Base-by-base conservation (phyloP, 78 protist species). In the Cavenderia fasciculata region DNA sequence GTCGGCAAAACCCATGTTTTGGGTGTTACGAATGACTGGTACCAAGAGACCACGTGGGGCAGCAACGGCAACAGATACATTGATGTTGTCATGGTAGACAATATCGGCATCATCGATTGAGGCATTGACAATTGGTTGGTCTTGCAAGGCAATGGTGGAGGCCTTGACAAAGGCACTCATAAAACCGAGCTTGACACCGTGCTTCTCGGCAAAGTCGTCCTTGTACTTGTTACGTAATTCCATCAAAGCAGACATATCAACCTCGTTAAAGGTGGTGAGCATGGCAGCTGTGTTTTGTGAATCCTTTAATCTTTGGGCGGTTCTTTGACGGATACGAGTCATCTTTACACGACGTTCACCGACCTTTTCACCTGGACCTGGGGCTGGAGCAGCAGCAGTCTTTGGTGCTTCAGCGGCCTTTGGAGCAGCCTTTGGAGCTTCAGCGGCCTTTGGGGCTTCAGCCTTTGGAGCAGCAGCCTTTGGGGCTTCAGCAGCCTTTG, bases 241-340 rank as follows among this genome's bases (percentile, higher is more conserved):
- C 92, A 93, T 96, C 54, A 97, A 65, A 56, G 85, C 61, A 8
- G 93, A 62, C 99, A 98, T 96, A 94, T 98, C 99, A 51, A 97
- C 73, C 84, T 98, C 99, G 66, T 98, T 94, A 97, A 98, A 98
- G 33, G 99, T 98, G 56, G 99, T 98, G 68, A 98, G 97, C 96
- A 91, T 74, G 25, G 99, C 99, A 8, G 94, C 90, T 14, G 97
- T 95, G 89, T 97, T 96, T 86, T 98, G 99, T 21, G 99, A 62
- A 7, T 94, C 98, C 96, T 98, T 98, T 54, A 98, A 94, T 8
- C 99, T 82, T 93, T 95, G 96, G 21, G 99, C 99, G 8, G 95
- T 96, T 68, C 96, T 75, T 84, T 62, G 73, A 41, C 99, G 94
- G 94, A 98, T 97, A 40, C 98, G 96, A 25, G 94, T 85, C 98